These are phyloP conservation scores for Zalaria obscura DNA, from an alignment of 2,329 filamentous ascomycete species.

Conservation along the genomic window DNA sequence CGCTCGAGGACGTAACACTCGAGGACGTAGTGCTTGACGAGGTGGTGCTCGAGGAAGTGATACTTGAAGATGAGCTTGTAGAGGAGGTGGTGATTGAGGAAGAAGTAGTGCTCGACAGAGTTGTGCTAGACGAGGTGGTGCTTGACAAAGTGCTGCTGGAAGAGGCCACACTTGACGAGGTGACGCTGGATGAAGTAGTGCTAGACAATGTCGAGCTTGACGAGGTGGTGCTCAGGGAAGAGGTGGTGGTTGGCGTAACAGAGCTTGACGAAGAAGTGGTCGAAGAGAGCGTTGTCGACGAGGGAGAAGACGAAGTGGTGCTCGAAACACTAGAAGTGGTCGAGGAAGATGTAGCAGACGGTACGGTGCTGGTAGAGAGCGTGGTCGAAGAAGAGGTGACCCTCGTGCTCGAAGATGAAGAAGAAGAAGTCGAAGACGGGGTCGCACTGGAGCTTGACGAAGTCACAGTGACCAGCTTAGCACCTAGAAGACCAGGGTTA, in stretches of 20 bases:
- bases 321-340: neutral
- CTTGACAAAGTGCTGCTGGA: neutral
- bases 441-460: neutral
- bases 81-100: neutral
- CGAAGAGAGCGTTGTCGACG: neutral
- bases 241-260: neutral
- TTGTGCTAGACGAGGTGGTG: neutral
- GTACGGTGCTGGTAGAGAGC: neutral
- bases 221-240: neutral
- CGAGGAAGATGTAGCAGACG: neutral
- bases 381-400: neutral
- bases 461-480: slow-evolving; percentile 11
- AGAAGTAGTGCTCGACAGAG: neutral
- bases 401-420: neutral
- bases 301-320: neutral
- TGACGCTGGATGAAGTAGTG: neutral
- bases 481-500: slow-evolving; percentile 12
- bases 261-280: neutral
- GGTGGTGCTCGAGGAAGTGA: neutral
- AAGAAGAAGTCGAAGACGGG: neutral
- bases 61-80: neutral
- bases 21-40: neutral
- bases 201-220: neutral
- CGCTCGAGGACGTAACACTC: neutral
- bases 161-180: neutral